Conservation (phyloP, 352 stramenopile species). For the Globisporangium cylindrosporum region DNA sequence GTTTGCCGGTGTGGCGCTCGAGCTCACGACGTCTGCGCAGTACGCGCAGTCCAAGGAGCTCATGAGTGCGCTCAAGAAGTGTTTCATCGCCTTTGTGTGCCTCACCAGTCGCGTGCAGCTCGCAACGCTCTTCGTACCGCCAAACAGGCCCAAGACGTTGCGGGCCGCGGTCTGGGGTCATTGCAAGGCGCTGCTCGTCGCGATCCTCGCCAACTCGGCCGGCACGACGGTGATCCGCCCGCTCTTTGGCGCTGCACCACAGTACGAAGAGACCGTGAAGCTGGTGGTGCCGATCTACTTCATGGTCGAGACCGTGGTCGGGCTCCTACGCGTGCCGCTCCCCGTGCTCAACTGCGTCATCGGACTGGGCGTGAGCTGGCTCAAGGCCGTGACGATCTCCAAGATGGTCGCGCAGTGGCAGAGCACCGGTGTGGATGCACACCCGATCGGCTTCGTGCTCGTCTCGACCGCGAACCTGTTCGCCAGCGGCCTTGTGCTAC, state of each 20-base stretch:
- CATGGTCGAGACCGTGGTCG: constrained; percentile 38
- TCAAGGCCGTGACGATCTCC: constrained; percentile 69
- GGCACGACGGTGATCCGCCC: constrained; percentile 64
- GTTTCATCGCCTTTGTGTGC: constrained; percentile 63
- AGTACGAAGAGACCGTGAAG: constrained; percentile 56
- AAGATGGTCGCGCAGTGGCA: constrained; percentile 64
- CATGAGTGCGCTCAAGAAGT: constrained; percentile 44
- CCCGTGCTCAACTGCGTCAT: constrained; percentile 45
- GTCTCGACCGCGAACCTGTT: constrained; percentile 72
- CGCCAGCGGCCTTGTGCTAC: constrained; percentile 55
- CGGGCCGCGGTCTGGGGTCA: constrained; percentile 28
- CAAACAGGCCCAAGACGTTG: constrained; percentile 35
- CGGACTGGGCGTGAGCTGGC: constrained; percentile 62
- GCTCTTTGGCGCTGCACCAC: constrained; percentile 46
- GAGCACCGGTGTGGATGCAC: constrained; percentile 33
- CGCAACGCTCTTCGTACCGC: constrained; percentile 35
- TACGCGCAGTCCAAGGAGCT: constrained; percentile 49
- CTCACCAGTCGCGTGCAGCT: constrained; percentile 49
- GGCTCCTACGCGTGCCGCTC: constrained; percentile 37
- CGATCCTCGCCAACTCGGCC: constrained; percentile 57
- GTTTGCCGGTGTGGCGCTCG: constrained; percentile 39
- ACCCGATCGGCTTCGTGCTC: constrained; percentile 56
- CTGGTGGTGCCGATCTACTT: constrained; percentile 63
- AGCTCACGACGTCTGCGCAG: constrained; percentile 47
- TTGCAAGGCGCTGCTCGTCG: constrained; percentile 44